phyloP scores from a whole-genome alignment of 768 basidiomycete species.

The Kockovaella imperatae region DNA sequence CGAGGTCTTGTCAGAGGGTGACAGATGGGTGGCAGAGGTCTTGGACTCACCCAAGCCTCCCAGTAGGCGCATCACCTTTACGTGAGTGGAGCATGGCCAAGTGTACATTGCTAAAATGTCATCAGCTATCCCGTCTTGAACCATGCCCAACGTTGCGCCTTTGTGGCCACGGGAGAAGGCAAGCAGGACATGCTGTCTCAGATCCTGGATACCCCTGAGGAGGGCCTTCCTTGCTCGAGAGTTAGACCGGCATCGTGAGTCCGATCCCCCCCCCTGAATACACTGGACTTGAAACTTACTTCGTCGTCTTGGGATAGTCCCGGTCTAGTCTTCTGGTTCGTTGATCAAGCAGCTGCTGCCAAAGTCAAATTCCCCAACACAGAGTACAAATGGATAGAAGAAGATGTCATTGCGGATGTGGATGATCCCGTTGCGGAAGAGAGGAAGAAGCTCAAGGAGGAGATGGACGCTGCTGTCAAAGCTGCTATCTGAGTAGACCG shows the following conservation, averaged over 20 bases:
- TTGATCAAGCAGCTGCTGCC: constrained; percentile 69
- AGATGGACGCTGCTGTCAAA: constrained; percentile 38
- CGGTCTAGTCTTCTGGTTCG: constrained; percentile 90
- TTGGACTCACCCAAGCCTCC: constrained; percentile 94
- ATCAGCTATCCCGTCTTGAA: constrained; percentile 44
- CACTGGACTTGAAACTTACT: no score
- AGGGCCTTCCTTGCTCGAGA: constrained; percentile 69
- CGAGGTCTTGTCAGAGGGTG: constrained; percentile 67
- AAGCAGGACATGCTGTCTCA: constrained; percentile 67
- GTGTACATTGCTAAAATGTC: neutral
- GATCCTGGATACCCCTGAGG: constrained; percentile 74
- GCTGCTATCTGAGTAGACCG: constrained; percentile 10
- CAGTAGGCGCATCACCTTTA: constrained; percentile 79
- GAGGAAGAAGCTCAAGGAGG: constrained; percentile 32
- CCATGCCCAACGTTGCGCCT: constrained; percentile 62
- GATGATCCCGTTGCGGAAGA: constrained; percentile 30
- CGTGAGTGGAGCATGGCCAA: constrained; percentile 42
- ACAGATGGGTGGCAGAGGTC: constrained; percentile 90
- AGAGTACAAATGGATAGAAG: constrained; percentile 37
- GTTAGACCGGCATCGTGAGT: constrained; percentile 58
- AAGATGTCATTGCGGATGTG: constrained; percentile 8
- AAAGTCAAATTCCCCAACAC: constrained; percentile 39
- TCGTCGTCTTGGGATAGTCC: no score
- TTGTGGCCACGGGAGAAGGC: constrained; percentile 74
- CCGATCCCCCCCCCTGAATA: neutral